A percentile compares a stretch with the other conserved stretches of the same genome.
phyloP scores from a whole-genome alignment of 768 basidiomycete species.

The Tricholoma hemisulphureum region DNA sequence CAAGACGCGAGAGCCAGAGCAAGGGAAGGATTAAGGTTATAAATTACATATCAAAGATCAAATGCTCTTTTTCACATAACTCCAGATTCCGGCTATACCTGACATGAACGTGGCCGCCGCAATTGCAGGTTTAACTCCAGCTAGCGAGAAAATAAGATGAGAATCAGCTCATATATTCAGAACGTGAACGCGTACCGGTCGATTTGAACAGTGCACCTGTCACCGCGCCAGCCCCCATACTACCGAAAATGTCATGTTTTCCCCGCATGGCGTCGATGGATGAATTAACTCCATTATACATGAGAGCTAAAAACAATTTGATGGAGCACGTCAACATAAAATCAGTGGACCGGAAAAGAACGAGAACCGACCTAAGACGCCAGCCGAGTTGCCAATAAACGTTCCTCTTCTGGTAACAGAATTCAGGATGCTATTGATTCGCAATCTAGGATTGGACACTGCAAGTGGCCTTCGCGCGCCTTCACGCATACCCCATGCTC shows the following conservation, averaged over 20 bases:
- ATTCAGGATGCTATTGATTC: conserved; percentile 97
- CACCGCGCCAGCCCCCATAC: conserved; percentile 87
- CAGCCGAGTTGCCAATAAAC: conserved; percentile 97
- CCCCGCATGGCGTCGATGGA: conserved; percentile 86
- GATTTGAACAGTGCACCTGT: conserved; percentile 93
- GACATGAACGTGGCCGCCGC: conserved; percentile 89
- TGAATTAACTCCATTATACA: conserved; percentile 96
- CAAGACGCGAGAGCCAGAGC: conserved; percentile 43
- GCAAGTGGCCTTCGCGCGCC: conserved; percentile 86
- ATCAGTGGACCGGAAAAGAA: conserved; percentile 26
- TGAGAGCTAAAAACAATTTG: conserved; percentile 65
- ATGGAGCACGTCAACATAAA: conserved; percentile 35
- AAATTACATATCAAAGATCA: conserved; percentile 55
- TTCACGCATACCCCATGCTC: conserved; percentile 94
- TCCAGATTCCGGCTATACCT: conserved; percentile 89
- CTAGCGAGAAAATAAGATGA: conserved; percentile 53
- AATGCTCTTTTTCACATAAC: conserved; percentile 88
- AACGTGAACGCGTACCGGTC: conserved; percentile 66
- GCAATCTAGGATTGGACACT: conserved; percentile 79
- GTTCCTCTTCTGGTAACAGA: conserved; percentile 95
- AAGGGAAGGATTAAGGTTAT: conserved; percentile 49
- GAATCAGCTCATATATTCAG: conserved; percentile 30
- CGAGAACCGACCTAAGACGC: conserved; percentile 82
- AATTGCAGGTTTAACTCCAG: conserved; percentile 87
- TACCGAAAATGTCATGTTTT: conserved; percentile 87